Evolutionary conservation across 441 rosid species (phyloP).

Genomic region (Adansonia madagascariensis): DNA sequence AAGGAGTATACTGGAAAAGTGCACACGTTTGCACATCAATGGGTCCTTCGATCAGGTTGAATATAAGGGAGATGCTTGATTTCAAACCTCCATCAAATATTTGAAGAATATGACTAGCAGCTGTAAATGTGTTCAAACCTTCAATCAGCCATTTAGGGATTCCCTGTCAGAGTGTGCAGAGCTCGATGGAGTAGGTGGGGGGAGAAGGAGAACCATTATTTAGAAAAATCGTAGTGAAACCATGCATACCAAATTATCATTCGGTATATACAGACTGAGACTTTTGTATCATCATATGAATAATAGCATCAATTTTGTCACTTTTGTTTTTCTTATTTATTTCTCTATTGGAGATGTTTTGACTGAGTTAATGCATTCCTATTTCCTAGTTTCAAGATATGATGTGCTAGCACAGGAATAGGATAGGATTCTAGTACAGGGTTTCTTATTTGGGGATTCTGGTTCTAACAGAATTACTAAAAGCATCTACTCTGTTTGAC

Average conservation of each 20-base stretch:
- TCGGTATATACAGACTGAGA: conserved; percentile 11
- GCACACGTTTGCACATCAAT: conserved; percentile 86
- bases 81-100: conserved; percentile 55
- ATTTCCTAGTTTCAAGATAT: not conserved
- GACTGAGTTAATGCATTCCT: not conserved
- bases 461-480: not conserved
- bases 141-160: conserved; percentile 22
- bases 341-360: not conserved
- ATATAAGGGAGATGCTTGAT: conserved; percentile 84
- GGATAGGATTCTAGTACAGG: not conserved
- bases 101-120: conserved; percentile 28
- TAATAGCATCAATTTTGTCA: not conserved
- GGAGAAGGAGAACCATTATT: not conserved
- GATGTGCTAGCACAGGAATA: not conserved
- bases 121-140: conserved; percentile 26
- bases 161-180: conserved; percentile 20
- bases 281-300: conserved; percentile 1
- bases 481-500: not conserved
- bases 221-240: not conserved
- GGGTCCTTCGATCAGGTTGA: conserved; percentile 91
- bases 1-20: conserved; percentile 94
- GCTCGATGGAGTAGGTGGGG: conserved; percentile 1
- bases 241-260: not conserved
- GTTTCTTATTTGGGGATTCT: not conserved
- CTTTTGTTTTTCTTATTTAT: not conserved